Conservation (phyloP, 805 yeast species). For the Metschnikowia drakensbergensis region DNA sequence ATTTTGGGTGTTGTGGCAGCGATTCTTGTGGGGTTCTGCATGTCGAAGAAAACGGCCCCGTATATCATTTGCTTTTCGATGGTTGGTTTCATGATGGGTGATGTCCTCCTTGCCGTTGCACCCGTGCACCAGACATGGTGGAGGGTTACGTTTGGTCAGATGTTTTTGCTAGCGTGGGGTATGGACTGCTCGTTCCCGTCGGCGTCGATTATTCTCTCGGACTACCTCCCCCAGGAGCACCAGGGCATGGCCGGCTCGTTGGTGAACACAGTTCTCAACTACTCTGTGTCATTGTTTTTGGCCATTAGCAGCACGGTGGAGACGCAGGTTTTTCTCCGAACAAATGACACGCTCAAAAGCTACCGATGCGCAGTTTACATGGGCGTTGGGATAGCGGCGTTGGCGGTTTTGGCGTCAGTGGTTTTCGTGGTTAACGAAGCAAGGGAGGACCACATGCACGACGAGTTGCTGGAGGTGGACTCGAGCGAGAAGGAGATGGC, state of each 20-base stretch:
- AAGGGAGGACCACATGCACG: neutral
- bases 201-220: conserved; percentile 59
- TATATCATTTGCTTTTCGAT: conserved; percentile 48
- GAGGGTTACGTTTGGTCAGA: conserved; percentile 52
- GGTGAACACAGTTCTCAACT: conserved; percentile 66
- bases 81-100: conserved; percentile 53
- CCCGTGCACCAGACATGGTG: conserved; percentile 62
- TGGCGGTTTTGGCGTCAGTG: conserved; percentile 35
- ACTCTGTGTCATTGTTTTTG: conserved; percentile 63
- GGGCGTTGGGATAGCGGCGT: conserved; percentile 57
- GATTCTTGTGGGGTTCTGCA: conserved; percentile 44
- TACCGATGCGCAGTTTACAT: conserved; percentile 57
- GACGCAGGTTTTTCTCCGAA: conserved; percentile 9
- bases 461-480: neutral
- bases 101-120: conserved; percentile 48
- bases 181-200: conserved; percentile 81
- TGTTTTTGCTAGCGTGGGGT: conserved; percentile 60
- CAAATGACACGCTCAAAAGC: conserved; percentile 31
- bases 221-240: conserved; percentile 53
- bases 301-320: conserved; percentile 73
- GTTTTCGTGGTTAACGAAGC: conserved; percentile 18
- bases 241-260: conserved; percentile 81
- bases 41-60: conserved; percentile 47
- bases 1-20: conserved; percentile 58
- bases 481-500: neutral